Evolutionary conservation across 306 rosid species (phyloP).

Genomic region (Cucumis cinereus): DNA sequence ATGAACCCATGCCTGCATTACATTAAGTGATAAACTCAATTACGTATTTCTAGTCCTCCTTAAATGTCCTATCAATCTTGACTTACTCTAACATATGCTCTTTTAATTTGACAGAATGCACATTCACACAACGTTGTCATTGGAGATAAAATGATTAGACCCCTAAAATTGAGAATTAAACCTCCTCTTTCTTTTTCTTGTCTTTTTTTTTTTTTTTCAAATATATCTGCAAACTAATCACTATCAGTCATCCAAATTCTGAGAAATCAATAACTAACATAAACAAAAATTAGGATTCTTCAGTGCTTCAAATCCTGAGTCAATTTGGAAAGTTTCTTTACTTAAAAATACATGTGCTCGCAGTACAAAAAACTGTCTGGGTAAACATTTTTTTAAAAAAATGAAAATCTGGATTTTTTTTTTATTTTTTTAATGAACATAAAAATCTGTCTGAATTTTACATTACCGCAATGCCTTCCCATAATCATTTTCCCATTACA

Average conservation of each 20-base stretch:
- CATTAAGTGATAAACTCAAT: constrained; percentile 1
- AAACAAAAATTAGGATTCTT: not conserved
- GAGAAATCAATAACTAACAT: not conserved
- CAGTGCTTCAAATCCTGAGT: not conserved
- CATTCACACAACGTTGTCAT: not conserved
- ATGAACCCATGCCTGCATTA: constrained; percentile 64
- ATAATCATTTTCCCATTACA: not conserved
- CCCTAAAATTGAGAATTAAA: not conserved
- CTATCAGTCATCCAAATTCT: not conserved
- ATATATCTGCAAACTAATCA: not conserved
- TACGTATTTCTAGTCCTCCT: not conserved
- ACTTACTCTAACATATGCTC: not conserved
- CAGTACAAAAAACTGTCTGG: not conserved
- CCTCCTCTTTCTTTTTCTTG: not conserved
- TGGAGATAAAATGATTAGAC: not conserved
- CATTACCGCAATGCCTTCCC: not conserved
- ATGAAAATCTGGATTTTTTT: no score
- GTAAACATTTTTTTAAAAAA: not conserved
- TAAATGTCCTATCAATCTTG: not conserved
- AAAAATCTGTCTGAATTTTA: not conserved
- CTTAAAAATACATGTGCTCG: not conserved
- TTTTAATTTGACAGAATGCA: not conserved
- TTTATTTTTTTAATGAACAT: not conserved
- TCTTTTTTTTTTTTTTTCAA: not conserved
- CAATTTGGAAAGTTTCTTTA: not conserved